Percentiles rank a stretch among this genome's conserved stretches.
These are phyloP conservation scores for Elsinoe ampelina DNA, from an alignment of 2,329 filamentous ascomycete species.

Conservation along the genomic window DNA sequence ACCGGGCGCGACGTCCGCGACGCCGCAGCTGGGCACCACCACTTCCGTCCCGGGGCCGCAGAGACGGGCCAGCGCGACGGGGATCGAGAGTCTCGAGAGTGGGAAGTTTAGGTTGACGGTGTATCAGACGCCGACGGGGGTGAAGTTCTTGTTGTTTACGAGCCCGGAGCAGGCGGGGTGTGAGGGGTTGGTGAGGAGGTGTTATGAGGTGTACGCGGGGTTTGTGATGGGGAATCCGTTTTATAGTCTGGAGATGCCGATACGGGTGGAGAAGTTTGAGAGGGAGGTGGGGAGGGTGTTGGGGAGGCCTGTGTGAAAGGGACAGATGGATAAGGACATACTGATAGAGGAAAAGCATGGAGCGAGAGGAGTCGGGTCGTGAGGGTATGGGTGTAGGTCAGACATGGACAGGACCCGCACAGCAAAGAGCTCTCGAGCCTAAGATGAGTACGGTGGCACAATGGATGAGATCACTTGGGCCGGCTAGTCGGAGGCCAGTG, in stretches of 20 bases:
- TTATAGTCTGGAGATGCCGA: conserved; percentile 95
- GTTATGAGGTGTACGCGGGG: conserved; percentile 93
- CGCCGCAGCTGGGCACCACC: conserved; percentile 19
- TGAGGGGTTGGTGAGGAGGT: conserved; percentile 69
- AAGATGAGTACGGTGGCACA: no score
- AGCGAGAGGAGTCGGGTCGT: no score
- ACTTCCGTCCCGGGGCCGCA: conserved; percentile 22
- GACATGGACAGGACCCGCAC: no score
- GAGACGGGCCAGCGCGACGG: conserved; percentile 52
- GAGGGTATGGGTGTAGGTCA: neutral
- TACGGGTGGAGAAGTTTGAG: conserved; percentile 92
- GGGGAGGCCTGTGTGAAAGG: conserved; percentile 45
- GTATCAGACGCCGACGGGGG: conserved; percentile 88
- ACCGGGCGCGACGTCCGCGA: conserved; percentile 30
- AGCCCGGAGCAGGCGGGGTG: conserved; percentile 81
- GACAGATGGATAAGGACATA: neutral
- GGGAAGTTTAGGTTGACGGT: conserved; percentile 93
- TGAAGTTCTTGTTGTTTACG: conserved; percentile 92
- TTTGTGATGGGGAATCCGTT: conserved; percentile 99
- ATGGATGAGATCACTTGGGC: no score
- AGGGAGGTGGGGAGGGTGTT: conserved; percentile 43
- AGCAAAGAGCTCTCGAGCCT: no score
- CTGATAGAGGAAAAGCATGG: neutral
- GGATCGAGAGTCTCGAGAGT: conserved; percentile 86
- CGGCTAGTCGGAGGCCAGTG: no score